Evolutionary conservation across 1,284 basidiomycete genomes (phyloP).

Genomic region (Irpex rosettiformis): DNA sequence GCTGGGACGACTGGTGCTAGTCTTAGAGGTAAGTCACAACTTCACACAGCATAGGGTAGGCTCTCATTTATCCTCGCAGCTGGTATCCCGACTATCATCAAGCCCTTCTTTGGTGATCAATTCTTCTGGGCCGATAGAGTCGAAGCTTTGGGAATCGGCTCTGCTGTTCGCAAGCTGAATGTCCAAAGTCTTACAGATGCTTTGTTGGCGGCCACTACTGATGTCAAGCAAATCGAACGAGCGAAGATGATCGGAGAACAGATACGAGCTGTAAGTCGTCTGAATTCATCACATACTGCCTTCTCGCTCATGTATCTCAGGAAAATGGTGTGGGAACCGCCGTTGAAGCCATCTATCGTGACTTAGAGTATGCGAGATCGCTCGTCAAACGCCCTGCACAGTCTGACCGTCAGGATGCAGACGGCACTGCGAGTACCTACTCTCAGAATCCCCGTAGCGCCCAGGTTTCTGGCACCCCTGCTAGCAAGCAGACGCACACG

Average conservation of each 20-base stretch:
- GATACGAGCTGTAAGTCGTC: conserved; percentile 66
- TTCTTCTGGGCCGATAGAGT: conserved; percentile 97
- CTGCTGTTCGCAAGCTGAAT: conserved; percentile 82
- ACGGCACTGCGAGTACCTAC: conserved; percentile 36
- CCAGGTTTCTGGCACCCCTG: conserved; percentile 7
- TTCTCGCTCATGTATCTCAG: conserved; percentile 37
- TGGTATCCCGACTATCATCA: conserved; percentile 93
- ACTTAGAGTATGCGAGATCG: conserved; percentile 84
- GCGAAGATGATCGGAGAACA: conserved; percentile 82
- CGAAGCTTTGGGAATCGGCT: conserved; percentile 89
- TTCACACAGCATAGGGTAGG: neutral
- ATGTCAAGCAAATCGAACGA: conserved; percentile 82
- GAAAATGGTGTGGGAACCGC: conserved; percentile 89
- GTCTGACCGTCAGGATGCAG: conserved; percentile 35
- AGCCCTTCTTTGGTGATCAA: conserved; percentile 97
- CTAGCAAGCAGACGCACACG: conserved; percentile 40
- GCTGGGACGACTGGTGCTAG: conserved; percentile 95
- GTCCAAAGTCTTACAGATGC: conserved; percentile 77
- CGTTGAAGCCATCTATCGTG: conserved; percentile 89
- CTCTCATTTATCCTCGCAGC: conserved; percentile 42
- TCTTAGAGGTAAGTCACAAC: conserved; percentile 63
- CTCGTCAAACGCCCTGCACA: conserved; percentile 60
- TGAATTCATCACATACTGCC: neutral
- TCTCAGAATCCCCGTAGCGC: conserved; percentile 38
- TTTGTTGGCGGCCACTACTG: conserved; percentile 77